Percentiles rank a stretch among this genome's conserved stretches.
Evolutionary conservation across 2,329 filamentous ascomycete genomes (phyloP).

Genomic region (Onygenales sp.): DNA sequence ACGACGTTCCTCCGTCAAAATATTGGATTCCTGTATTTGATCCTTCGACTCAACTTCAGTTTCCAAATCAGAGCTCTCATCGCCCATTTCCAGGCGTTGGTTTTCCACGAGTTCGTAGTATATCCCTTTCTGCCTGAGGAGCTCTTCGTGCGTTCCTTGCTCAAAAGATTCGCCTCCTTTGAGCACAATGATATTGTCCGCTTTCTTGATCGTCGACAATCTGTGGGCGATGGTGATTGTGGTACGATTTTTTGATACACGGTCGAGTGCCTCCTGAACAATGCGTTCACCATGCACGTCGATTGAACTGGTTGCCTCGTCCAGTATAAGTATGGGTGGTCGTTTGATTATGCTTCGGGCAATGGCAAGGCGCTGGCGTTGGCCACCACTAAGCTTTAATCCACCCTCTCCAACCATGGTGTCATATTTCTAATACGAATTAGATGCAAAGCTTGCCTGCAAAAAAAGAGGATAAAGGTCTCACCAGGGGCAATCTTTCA

Average conservation of each 20-base stretch:
- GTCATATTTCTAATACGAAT: slow-evolving; percentile 50
- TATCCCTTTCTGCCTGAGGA: slow-evolving; percentile 52
- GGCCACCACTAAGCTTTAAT: slow-evolving; percentile 71
- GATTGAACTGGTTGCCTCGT: slow-evolving; percentile 66
- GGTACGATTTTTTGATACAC: slow-evolving; percentile 52
- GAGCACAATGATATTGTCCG: slow-evolving; percentile 70
- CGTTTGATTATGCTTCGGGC: slow-evolving; percentile 60
- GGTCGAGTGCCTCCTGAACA: slow-evolving; percentile 46
- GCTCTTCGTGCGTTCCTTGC: slow-evolving; percentile 63
- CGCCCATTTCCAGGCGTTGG: slow-evolving; percentile 17
- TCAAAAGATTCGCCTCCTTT: slow-evolving; percentile 63
- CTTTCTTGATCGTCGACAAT: slow-evolving; percentile 63
- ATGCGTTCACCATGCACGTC: slow-evolving; percentile 46
- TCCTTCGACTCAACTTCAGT: background rate
- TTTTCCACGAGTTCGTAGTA: slow-evolving; percentile 58
- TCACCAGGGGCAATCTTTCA: slow-evolving; percentile 44
- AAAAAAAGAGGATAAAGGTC: background rate
- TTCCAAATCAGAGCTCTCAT: slow-evolving; percentile 3
- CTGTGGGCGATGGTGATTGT: slow-evolving; percentile 72
- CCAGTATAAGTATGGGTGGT: slow-evolving; percentile 58
- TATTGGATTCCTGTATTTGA: background rate
- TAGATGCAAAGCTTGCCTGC: background rate
- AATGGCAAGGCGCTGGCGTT: slow-evolving; percentile 73
- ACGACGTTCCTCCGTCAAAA: slow-evolving; percentile 1
- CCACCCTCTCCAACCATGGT: slow-evolving; percentile 69